A percentile compares a stretch with the other conserved stretches of the same genome.
These are phyloP conservation scores for Cyclotella baltica DNA, from an alignment of 108 stramenopile genomes.

Conservation along the genomic window DNA sequence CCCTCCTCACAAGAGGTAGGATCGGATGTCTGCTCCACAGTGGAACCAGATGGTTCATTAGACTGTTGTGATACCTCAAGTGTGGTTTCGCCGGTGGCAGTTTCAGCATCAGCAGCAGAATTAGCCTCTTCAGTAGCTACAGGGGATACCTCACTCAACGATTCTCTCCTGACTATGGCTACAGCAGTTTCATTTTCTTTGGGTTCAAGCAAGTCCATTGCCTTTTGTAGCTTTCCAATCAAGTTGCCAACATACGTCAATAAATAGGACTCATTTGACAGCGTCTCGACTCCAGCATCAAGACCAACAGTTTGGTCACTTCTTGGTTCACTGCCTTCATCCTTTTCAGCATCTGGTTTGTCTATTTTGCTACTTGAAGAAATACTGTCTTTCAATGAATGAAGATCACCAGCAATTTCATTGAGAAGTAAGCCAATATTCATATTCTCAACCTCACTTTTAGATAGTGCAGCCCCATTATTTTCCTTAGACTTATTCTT, in stretches of 20 bases:
- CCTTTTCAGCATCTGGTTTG: slow-evolving; percentile 25
- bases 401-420: slow-evolving; percentile 34
- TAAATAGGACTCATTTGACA: neutral
- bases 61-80: neutral
- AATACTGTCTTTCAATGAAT: slow-evolving; percentile 16
- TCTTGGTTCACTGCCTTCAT: neutral
- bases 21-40: too few relatives aligned
- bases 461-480: neutral
- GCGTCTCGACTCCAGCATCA: neutral
- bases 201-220: slow-evolving; percentile 21
- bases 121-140: neutral
- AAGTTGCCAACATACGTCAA: slow-evolving; percentile 19
- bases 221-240: slow-evolving; percentile 30
- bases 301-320: neutral
- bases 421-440: slow-evolving; percentile 22
- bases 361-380: neutral
- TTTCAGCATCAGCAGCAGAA: neutral
- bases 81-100: neutral
- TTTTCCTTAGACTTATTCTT: slow-evolving; percentile 1
- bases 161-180: neutral
- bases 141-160: neutral
- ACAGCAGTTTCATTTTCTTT: neutral
- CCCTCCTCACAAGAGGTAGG: neutral
- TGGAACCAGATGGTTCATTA: neutral
- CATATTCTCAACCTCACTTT: neutral